Evolutionary conservation across 495 filamentous ascomycete species (phyloP).

Genomic region (Podospora didyma): DNA sequence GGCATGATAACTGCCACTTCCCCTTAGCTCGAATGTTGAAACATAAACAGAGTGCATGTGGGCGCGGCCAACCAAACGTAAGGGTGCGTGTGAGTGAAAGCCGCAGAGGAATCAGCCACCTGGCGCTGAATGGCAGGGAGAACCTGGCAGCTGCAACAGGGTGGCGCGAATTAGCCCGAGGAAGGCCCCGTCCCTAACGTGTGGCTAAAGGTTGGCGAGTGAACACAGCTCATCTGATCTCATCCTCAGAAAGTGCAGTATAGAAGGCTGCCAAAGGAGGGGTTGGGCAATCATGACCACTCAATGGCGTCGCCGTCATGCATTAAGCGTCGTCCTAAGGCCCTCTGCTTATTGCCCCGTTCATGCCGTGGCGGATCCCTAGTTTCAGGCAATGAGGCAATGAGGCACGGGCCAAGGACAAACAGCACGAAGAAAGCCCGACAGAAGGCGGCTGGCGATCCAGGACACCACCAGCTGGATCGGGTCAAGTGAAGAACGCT

Average conservation of each 20-base stretch:
- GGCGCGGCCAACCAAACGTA: too few species aligned
- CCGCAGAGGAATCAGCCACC: background rate
- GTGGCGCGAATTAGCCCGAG: constrained; percentile 14
- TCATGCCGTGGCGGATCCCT: constrained; percentile 16
- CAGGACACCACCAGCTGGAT: background rate
- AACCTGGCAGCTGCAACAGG: background rate
- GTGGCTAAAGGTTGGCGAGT: constrained; percentile 12
- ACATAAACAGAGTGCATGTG: too few species aligned
- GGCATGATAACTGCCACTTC: too few species aligned
- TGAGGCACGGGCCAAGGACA: background rate
- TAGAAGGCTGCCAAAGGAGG: constrained; percentile 1
- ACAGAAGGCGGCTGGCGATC: background rate
- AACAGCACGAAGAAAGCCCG: background rate
- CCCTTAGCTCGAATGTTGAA: too few species aligned
- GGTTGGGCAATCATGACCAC: constrained; percentile 3
- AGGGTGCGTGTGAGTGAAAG: background rate
- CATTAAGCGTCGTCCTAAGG: constrained; percentile 4
- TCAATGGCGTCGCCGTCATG: constrained; percentile 1
- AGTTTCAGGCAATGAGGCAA: constrained; percentile 13
- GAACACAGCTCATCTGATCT: constrained; percentile 13
- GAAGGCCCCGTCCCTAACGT: constrained; percentile 5
- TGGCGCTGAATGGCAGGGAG: too few species aligned
- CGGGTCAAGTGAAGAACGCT: background rate
- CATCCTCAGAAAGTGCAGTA: background rate
- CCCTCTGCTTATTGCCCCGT: constrained; percentile 9